phyloP scores from a whole-genome alignment of 2,329 filamentous ascomycete species.

The Fusarium piperis region DNA sequence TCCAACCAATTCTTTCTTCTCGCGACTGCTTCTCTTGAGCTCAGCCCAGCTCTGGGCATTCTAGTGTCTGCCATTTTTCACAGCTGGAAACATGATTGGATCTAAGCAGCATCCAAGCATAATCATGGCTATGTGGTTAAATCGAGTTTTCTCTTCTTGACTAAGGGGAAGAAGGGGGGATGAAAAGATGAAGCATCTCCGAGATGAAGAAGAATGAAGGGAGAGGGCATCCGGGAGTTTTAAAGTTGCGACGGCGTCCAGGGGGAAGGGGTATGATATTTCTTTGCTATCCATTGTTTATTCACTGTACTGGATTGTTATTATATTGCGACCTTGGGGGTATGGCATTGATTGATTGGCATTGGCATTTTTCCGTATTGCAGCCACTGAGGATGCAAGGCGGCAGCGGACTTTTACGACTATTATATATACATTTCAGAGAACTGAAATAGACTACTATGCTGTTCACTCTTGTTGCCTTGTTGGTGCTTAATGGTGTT shows the following conservation, averaged over 20 bases:
- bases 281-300: conserved; percentile 28
- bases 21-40: conserved; percentile 25
- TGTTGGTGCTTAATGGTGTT: background rate
- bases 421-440: conserved; percentile 37
- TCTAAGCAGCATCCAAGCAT: conserved; percentile 29
- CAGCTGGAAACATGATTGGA: conserved; percentile 14
- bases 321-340: conserved; percentile 1
- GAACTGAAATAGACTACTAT: conserved; percentile 35
- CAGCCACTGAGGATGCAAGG: conserved; percentile 17
- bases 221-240: conserved; percentile 26
- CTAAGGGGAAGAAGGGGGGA: conserved; percentile 8
- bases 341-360: conserved; percentile 30
- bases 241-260: conserved; percentile 38
- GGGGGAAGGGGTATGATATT: conserved; percentile 21
- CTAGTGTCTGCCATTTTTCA: conserved; percentile 24
- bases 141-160: conserved; percentile 24
- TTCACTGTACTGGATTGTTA: conserved; percentile 15
- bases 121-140: conserved; percentile 21
- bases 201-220: conserved; percentile 7
- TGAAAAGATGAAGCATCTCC: conserved; percentile 17
- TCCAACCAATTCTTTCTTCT: conserved; percentile 34
- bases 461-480: conserved; percentile 6
- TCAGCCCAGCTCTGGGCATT: conserved; percentile 14
- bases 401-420: conserved; percentile 32
- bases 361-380: conserved; percentile 8